Base-by-base conservation (phyloP, 192 early-diverging fungal genomes). In the Entomortierella chlamydospora region DNA sequence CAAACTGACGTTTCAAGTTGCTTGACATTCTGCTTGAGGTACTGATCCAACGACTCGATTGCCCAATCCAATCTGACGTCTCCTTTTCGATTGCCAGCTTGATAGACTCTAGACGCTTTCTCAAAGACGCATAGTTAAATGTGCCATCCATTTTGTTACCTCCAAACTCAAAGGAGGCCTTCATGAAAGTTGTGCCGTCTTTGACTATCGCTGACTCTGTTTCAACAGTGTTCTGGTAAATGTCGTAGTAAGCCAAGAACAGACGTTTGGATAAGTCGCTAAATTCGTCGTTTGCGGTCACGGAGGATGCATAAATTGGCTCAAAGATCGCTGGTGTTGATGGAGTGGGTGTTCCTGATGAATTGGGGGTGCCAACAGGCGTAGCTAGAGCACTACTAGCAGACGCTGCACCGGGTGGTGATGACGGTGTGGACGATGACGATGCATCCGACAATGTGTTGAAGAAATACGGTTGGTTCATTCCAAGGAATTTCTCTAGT, bases 71-170 rank as follows among this genome's bases (percentile, higher is more conserved):
- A 13, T 81, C 63, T 23, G 73, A 60, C 2, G 87, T 84, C 60
- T 91, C 90, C 11, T 66, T 74, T 4, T 82, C 62, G 2, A 91
- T 52, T 2, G 64, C 68, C 13, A 26, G 31, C 37, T 86, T 69
- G 57, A 91, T 87, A 4, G 22, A 34, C 41, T 83, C 58, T 23
- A 91, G 70, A 31, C 90, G 70, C 37, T 64, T 68, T 41, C 58
- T 43, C 26, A 90, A 69, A 13, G 80, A 83, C 60, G 64, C 47
- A 43, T 86, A 86, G 22, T 81, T 55, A 53, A 84, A 86, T 11
- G 49, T 41, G 15, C 89, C 89, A 20, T 88, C 84, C 88, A 88
- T 90, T 30, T 53, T 63, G 68, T 91, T 91, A 28, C 81, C 79
- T 6, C 70, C 70, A 34, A 69, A 71, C 50, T 91, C 89, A 60